Conservation (phyloP, 257 asterid species). For the Primulina huaijiensis region DNA sequence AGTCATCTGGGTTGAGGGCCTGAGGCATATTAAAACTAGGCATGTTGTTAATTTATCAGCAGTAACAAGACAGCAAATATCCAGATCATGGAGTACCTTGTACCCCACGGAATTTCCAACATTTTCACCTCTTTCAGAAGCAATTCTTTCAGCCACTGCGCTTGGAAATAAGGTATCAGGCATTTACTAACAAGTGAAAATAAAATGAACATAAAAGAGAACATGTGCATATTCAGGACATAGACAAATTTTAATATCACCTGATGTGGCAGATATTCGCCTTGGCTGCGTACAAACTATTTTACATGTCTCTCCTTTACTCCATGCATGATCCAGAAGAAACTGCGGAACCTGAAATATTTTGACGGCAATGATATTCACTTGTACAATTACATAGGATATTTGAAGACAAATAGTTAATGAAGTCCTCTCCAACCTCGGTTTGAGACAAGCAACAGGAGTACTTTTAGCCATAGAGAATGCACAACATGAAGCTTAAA, state of each 20-base stretch:
- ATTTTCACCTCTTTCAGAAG: slow-evolving; percentile 88
- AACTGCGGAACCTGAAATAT: slow-evolving; percentile 79
- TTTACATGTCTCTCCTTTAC: slow-evolving; percentile 78
- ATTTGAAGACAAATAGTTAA: background rate
- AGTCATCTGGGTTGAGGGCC: background rate
- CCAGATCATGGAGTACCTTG: slow-evolving; percentile 57
- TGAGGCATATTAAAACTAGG: background rate
- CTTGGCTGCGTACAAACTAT: slow-evolving; percentile 93
- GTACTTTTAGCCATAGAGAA: background rate
- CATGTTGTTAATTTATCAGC: background rate
- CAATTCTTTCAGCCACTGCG: slow-evolving; percentile 95
- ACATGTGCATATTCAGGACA: slow-evolving; percentile 17
- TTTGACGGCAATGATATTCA: slow-evolving; percentile 14
- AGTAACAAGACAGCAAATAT: slow-evolving; percentile 11
- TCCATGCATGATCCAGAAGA: slow-evolving; percentile 86
- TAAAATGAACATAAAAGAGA: slow-evolving; percentile 15
- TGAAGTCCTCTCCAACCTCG: background rate
- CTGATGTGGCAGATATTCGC: slow-evolving; percentile 92
- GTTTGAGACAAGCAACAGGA: background rate
- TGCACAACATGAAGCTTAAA: background rate
- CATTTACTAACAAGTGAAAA: slow-evolving; percentile 21
- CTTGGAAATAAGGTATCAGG: slow-evolving; percentile 24
- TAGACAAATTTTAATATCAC: slow-evolving; percentile 30
- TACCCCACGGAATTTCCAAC: slow-evolving; percentile 87
- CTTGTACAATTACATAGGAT: slow-evolving; percentile 3